phyloP scores from a whole-genome alignment of 2,329 filamentous ascomycete genomes.

The Aspergillus novoparasiticus region DNA sequence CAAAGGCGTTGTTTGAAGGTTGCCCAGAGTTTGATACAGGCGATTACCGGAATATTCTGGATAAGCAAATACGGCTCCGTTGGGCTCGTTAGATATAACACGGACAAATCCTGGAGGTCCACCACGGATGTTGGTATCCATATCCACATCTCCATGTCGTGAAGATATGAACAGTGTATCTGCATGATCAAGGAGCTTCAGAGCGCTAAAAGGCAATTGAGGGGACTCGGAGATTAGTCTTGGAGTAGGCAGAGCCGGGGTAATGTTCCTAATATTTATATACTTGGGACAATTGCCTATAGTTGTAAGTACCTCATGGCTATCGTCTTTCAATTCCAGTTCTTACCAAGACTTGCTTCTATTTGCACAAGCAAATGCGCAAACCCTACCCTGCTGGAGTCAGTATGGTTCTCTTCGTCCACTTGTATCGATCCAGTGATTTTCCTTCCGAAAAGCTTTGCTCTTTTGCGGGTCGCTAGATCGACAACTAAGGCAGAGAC shows the following conservation, averaged over 20 bases:
- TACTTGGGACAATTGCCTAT: conserved; percentile 84
- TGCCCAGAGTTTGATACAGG: conserved; percentile 81
- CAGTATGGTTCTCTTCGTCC: conserved; percentile 22
- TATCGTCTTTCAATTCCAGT: background rate
- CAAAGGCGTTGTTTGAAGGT: conserved; percentile 66
- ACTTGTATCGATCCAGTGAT: conserved; percentile 61
- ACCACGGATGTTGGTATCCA: conserved; percentile 84
- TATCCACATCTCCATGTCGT: conserved; percentile 61
- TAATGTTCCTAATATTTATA: conserved; percentile 71
- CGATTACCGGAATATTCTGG: conserved; percentile 86
- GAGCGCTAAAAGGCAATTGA: conserved; percentile 56
- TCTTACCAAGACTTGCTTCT: conserved; percentile 66
- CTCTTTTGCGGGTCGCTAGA: conserved; percentile 66
- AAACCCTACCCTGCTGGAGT: conserved; percentile 15
- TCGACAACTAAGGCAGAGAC: conserved; percentile 66
- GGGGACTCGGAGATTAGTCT: conserved; percentile 51
- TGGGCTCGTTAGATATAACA: conserved; percentile 58
- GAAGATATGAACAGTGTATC: conserved; percentile 81
- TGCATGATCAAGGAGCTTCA: conserved; percentile 62
- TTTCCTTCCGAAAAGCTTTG: conserved; percentile 74
- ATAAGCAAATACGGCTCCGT: conserved; percentile 62
- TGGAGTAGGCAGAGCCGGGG: conserved; percentile 57
- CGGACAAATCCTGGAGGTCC: conserved; percentile 74
- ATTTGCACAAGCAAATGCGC: conserved; percentile 68
- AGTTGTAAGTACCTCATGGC: conserved; percentile 6